Evolutionary conservation across 1,139 yeast species (phyloP), one percentile per base, ranked within the genome.

Genomic region (Scheffersomyces lignicola): DNA sequence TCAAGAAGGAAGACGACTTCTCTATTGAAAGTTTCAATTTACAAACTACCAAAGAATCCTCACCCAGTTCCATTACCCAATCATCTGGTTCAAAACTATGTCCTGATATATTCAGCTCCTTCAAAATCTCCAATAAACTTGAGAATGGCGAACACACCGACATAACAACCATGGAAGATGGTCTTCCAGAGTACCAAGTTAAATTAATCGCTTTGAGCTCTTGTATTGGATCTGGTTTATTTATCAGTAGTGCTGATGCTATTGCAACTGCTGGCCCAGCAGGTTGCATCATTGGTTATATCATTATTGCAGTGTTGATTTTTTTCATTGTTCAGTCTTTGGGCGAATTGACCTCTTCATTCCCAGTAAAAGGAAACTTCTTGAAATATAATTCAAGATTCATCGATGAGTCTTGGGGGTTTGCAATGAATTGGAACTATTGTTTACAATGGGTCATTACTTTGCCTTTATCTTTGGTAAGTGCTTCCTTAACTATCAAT

Each of bases 161-260:
- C 26, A 27, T 37, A 37, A 26, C 34, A 2, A 44, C 48, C 1
- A 45, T 45, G 7, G 48, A 44, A 26, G 47, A 44, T 34, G 32
- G 33, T 13, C 54, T 65, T 38, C 59, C 57, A 36, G 48, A 59
- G 15, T 51, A 68, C 39, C 69, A 61, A 38, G 51, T 64, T 31
- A 74, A 79, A 46, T 72, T 83, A 79, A 84, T 88, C 46, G 88
- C 95, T 29, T 69, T 87, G 34, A 95, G 94, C 15, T 86, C 94
- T 18, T 84, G 92, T 46, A 83, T 87, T 40, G 96, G 96, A 4
- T 60, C 71, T 2, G 74, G 74, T 15, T 58, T 69, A 29, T 57
- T 59, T 29, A 56, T 60, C 15, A 60, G 61, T 11, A 51, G 57
- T 40, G 64, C 62, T 16, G 45, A 54, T 11, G 69, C 69, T 16